Conservation (phyloP, 139 green algal genomes). For the Mesotaenium endlicherianum region DNA sequence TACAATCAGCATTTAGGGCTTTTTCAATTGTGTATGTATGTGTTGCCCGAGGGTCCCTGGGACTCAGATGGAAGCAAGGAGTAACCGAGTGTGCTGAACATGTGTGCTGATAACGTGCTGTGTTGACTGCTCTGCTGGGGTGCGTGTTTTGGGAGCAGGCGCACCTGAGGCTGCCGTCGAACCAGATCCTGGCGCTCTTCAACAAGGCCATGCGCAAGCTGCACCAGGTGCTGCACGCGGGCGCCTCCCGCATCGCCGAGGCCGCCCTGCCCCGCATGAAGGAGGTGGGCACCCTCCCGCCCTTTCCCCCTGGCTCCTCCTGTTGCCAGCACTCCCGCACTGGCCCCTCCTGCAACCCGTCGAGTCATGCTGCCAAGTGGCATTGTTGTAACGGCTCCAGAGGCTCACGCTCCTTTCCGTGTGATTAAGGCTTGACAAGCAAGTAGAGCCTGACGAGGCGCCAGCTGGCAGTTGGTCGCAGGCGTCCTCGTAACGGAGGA, state of each 20-base stretch:
- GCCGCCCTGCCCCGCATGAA: constrained; percentile 1
- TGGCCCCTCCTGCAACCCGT: not conserved
- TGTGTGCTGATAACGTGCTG: too few relatives aligned
- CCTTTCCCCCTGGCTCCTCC: not conserved
- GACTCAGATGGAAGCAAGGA: too few relatives aligned
- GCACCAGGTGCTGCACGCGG: constrained; percentile 69
- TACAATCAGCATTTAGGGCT: too few relatives aligned
- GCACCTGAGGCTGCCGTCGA: constrained; percentile 73
- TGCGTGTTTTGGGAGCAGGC: not conserved
- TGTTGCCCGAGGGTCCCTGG: too few relatives aligned
- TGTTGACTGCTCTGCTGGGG: too few relatives aligned
- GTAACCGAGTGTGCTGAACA: too few relatives aligned
- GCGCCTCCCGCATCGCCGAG: constrained; percentile 59
- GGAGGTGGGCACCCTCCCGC: too few relatives aligned
- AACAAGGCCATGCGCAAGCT: constrained; percentile 90
- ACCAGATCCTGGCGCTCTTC: constrained; percentile 90
- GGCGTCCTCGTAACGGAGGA: too few relatives aligned
- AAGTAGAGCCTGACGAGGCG: too few relatives aligned
- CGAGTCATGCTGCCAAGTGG: not conserved
- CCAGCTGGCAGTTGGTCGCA: too few relatives aligned
- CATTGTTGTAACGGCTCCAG: not conserved
- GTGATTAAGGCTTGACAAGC: not conserved
- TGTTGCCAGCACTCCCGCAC: not conserved
- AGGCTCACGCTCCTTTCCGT: not conserved
- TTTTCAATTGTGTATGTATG: too few relatives aligned